phyloP scores from a whole-genome alignment of 306 rosid genomes.

The Castanospermum australe region DNA sequence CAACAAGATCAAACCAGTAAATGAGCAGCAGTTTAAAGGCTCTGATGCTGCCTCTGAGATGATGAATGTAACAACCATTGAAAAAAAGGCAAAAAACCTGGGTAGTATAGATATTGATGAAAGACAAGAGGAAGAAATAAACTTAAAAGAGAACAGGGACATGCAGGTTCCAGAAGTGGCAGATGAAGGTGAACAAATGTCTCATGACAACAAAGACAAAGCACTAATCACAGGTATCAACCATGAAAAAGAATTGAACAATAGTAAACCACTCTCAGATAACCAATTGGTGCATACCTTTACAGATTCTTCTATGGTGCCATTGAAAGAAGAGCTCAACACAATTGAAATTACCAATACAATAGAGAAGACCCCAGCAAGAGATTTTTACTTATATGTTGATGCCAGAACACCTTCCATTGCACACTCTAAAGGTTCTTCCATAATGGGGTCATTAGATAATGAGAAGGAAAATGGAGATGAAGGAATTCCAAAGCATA shows the following conservation, averaged over 20 bases:
- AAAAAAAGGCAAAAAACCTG: neutral
- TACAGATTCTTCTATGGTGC: neutral
- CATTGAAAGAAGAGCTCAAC: constrained; percentile 2
- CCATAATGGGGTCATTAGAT: neutral
- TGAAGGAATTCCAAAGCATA: constrained; percentile 20
- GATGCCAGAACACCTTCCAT: neutral
- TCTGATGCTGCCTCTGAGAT: neutral
- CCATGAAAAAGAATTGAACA: neutral
- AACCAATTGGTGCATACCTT: neutral
- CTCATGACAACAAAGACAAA: neutral
- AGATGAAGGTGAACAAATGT: neutral
- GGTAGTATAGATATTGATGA: neutral
- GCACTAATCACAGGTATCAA: neutral
- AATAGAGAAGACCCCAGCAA: neutral
- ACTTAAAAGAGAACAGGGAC: neutral
- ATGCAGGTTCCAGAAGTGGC: neutral
- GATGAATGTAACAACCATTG: neutral
- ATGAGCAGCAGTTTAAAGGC: neutral
- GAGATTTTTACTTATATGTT: neutral
- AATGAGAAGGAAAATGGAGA: neutral
- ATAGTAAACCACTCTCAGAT: no score
- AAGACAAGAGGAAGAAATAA: neutral
- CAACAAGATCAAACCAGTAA: constrained; percentile 29
- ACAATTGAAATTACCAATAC: neutral
- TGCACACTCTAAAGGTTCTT: neutral